phyloP scores from a whole-genome alignment of 2,329 filamentous ascomycete species.

The Venturia nashicola region DNA sequence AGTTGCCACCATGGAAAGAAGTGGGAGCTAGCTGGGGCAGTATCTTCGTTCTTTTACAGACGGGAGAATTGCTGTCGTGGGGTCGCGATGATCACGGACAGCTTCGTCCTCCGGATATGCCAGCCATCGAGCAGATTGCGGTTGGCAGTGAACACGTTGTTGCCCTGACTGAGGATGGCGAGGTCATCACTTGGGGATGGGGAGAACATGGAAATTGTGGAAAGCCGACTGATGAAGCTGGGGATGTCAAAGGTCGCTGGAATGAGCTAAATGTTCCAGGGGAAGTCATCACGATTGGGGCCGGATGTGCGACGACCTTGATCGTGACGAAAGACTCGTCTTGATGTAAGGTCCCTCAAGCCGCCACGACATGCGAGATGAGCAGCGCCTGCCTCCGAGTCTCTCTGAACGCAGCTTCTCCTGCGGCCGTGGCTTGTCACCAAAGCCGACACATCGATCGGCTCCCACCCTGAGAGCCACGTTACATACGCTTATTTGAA shows the following conservation, averaged over 20 bases:
- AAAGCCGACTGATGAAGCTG: conserved; percentile 44
- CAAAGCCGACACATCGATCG: too few relatives aligned
- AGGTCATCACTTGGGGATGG: conserved; percentile 86
- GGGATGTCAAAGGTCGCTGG: conserved; percentile 56
- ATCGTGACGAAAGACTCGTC: conserved; percentile 25
- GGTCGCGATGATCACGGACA: conserved; percentile 81
- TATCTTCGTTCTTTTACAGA: conserved; percentile 54
- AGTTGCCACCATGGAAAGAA: conserved; percentile 48
- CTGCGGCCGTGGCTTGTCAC: too few relatives aligned
- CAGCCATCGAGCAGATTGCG: conserved; percentile 50
- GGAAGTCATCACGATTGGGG: conserved; percentile 52
- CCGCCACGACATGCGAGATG: not conserved
- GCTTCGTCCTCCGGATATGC: conserved; percentile 51
- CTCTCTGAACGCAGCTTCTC: too few relatives aligned
- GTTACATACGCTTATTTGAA: too few relatives aligned
- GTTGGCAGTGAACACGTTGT: conserved; percentile 87
- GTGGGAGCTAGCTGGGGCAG: conserved; percentile 74
- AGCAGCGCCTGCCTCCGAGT: not conserved
- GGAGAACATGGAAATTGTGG: conserved; percentile 97
- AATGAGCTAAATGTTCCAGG: conserved; percentile 25
- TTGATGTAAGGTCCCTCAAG: not conserved
- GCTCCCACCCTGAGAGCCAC: too few relatives aligned
- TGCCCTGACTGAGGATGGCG: conserved; percentile 50
- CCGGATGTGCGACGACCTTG: conserved; percentile 89
- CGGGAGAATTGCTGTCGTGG: conserved; percentile 57